phyloP scores from a whole-genome alignment of 1,284 basidiomycete species.

The Jaminaea rosea region DNA sequence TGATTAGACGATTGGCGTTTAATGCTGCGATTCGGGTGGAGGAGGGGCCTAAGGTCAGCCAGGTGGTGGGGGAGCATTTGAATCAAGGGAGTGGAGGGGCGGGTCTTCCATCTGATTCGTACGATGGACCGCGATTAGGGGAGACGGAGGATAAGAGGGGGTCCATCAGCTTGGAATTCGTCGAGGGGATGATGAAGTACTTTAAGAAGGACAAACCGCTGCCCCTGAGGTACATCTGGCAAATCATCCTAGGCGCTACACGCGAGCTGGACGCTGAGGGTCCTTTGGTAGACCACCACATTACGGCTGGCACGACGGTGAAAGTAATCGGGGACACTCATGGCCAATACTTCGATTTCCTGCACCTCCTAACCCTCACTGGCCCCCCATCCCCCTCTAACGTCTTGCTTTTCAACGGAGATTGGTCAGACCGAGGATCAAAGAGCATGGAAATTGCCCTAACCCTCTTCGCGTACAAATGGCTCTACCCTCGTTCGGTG shows the following conservation, averaged over 20 bases:
- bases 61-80: conserved; percentile 30
- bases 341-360: conserved; percentile 72
- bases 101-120: conserved; percentile 17
- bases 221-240: conserved; percentile 73
- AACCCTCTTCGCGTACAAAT: conserved; percentile 91
- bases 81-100: conserved; percentile 28
- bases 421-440: conserved; percentile 78
- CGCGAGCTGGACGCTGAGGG: conserved; percentile 67
- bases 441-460: conserved; percentile 96
- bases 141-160: conserved; percentile 48
- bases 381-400: conserved; percentile 50
- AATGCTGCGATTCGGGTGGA: conserved; percentile 40
- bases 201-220: conserved; percentile 85
- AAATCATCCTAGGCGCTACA: conserved; percentile 82
- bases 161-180: conserved; percentile 58
- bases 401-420: conserved; percentile 44
- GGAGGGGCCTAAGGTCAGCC: conserved; percentile 26
- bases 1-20: conserved; percentile 55
- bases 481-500: conserved; percentile 49
- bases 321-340: conserved; percentile 37
- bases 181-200: conserved; percentile 76
- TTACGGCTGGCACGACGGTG: conserved; percentile 63
- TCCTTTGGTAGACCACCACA: conserved; percentile 67
- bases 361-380: conserved; percentile 77
- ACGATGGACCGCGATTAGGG: conserved; percentile 31